phyloP scores from a whole-genome alignment of 768 basidiomycete genomes.

The Infundibulicybe gibba region DNA sequence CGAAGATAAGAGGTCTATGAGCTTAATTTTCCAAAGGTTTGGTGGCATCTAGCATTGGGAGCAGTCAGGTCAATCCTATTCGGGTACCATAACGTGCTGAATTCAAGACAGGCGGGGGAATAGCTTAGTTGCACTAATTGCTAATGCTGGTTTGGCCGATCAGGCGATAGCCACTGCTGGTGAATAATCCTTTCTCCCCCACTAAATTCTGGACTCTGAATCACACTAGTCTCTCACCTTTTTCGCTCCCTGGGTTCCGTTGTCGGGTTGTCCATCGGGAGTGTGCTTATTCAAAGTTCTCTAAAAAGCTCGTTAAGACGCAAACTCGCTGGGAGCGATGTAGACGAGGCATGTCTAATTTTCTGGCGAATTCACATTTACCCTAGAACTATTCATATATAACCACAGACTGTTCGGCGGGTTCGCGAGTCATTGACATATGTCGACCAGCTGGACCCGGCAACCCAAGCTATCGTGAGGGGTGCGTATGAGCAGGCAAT shows the following conservation, averaged over 20 bases:
- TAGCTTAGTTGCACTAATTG: constrained; percentile 59
- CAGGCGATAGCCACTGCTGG: constrained; percentile 67
- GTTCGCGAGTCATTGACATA: constrained; percentile 49
- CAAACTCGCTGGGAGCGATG: constrained; percentile 38
- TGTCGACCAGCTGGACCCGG: constrained; percentile 38
- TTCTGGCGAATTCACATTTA: background rate
- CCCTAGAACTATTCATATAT: too few relatives aligned
- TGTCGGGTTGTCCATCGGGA: constrained; percentile 52
- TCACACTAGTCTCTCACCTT: constrained; percentile 50
- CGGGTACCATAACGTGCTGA: background rate
- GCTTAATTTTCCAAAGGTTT: constrained; percentile 20
- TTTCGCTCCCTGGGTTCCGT: constrained; percentile 63
- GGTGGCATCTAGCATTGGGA: constrained; percentile 31
- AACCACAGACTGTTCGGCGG: constrained; percentile 38
- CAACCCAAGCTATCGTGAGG: constrained; percentile 30
- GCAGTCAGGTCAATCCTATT: constrained; percentile 23
- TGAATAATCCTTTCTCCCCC: constrained; percentile 13
- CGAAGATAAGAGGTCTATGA: background rate
- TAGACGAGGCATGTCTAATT: constrained; percentile 45
- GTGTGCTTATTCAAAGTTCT: constrained; percentile 49
- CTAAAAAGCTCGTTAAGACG: constrained; percentile 40
- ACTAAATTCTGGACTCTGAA: background rate
- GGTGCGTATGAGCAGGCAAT: constrained; percentile 42
- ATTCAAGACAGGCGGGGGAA: constrained; percentile 35
- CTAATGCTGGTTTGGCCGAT: constrained; percentile 57